Percentiles rank a stretch among this genome's conserved stretches.
Evolutionary conservation across 2,329 filamentous ascomycete species (phyloP).

Genomic region (Aspergillus sp.): DNA sequence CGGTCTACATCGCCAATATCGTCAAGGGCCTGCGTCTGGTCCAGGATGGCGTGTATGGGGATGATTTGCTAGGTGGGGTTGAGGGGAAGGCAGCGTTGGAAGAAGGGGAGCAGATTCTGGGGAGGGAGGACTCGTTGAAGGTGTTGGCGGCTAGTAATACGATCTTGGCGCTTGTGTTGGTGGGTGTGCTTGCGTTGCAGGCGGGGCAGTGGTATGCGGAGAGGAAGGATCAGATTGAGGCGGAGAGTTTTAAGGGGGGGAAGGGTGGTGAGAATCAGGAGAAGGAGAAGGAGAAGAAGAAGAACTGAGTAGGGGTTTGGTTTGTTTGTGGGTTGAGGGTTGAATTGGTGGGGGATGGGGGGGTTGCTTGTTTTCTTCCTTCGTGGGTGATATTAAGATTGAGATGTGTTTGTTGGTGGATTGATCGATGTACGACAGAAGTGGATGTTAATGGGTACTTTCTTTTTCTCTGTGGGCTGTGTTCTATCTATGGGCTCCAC

Average conservation of each 20-base stretch:
- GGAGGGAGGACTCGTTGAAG: conserved; percentile 83
- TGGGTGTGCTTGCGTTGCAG: conserved; percentile 90
- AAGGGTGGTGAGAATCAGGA: conserved; percentile 14
- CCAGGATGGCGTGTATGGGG: conserved; percentile 67
- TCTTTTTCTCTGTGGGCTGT: too few relatives aligned
- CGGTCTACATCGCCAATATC: conserved; percentile 94
- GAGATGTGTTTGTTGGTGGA: background rate
- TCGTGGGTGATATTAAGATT: too few relatives aligned
- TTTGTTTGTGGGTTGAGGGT: background rate
- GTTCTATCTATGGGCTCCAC: too few relatives aligned
- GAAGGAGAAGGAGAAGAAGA: conserved; percentile 27
- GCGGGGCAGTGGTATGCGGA: conserved; percentile 98
- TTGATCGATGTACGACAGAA: background rate
- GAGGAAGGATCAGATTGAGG: conserved; percentile 83
- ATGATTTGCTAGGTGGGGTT: conserved; percentile 30
- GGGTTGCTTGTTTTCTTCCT: background rate
- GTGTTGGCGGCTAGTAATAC: conserved; percentile 94
- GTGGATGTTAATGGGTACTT: background rate
- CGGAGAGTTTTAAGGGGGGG: conserved; percentile 55
- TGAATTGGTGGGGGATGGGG: background rate
- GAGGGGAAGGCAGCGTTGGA: conserved; percentile 28
- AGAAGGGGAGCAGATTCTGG: conserved; percentile 67
- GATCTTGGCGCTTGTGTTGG: conserved; percentile 86
- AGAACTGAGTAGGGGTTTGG: background rate
- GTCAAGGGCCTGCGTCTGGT: conserved; percentile 90